A percentile compares a stretch with the other conserved stretches of the same genome.
Evolutionary conservation across 208 protist genomes (phyloP).

Genomic region (Angomonas desouzai): DNA sequence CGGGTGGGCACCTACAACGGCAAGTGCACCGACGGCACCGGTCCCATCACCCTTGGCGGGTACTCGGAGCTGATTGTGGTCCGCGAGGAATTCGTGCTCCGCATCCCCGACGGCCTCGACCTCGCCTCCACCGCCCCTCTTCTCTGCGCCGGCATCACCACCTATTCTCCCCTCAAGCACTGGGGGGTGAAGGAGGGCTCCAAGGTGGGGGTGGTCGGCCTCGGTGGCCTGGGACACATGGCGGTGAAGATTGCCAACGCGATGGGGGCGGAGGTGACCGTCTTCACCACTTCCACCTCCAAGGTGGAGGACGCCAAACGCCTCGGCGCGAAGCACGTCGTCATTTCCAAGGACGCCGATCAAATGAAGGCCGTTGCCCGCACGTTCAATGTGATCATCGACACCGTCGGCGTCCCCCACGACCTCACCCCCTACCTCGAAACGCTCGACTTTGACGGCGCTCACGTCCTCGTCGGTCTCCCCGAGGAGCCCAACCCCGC

Average conservation of each 20-base stretch:
- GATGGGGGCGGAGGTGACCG: constrained; percentile 83
- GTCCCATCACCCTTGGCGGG: constrained; percentile 41
- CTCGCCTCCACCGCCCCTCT: constrained; percentile 67
- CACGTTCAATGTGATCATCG: constrained; percentile 61
- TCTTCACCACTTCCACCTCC: constrained; percentile 61
- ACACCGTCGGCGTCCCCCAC: constrained; percentile 53
- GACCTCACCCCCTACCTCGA: constrained; percentile 49
- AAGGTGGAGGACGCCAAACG: constrained; percentile 56
- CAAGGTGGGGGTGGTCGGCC: constrained; percentile 72
- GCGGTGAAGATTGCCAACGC: constrained; percentile 80
- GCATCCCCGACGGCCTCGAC: constrained; percentile 63
- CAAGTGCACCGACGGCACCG: constrained; percentile 26
- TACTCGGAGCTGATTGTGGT: constrained; percentile 76
- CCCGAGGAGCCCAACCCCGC: constrained; percentile 39
- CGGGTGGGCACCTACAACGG: constrained; percentile 56
- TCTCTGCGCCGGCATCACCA: constrained; percentile 89
- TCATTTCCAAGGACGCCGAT: constrained; percentile 47
- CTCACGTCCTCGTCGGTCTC: constrained; percentile 52
- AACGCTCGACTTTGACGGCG: constrained; percentile 42
- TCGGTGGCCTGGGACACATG: constrained; percentile 90
- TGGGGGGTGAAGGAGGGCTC: constrained; percentile 54
- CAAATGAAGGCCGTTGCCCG: constrained; percentile 41
- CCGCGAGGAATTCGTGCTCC: constrained; percentile 55
- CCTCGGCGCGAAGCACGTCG: constrained; percentile 65
- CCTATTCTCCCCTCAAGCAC: constrained; percentile 75